These are phyloP conservation scores for Ogataea sp. DNA, from an alignment of 805 yeast species.

Conservation along the genomic window DNA sequence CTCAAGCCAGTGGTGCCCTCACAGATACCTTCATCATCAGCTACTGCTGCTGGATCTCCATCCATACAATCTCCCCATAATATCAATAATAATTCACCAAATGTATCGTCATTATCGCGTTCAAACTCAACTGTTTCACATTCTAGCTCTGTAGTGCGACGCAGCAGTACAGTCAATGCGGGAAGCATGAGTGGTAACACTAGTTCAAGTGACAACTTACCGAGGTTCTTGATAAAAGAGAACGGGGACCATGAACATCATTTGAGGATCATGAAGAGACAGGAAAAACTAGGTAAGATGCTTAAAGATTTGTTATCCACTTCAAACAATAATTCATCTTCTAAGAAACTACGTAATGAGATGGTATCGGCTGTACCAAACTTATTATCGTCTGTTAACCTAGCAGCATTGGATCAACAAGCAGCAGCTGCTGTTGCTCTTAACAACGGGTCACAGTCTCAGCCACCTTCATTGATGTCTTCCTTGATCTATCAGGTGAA, in stretches of 20 bases:
- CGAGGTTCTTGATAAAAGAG: conserved; percentile 46
- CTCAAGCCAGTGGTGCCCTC: no score
- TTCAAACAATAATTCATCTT: no score
- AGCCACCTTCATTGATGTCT: conserved; percentile 66
- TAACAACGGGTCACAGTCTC: conserved; percentile 9
- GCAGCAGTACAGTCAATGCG: no score
- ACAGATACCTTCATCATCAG: no score
- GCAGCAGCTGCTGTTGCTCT: conserved; percentile 19
- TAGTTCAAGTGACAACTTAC: neutral
- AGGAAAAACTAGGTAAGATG: conserved; percentile 69
- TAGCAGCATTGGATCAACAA: conserved; percentile 19
- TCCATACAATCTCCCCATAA: no score
- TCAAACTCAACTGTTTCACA: conserved; percentile 8
- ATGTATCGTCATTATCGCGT: neutral
- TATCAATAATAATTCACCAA: no score
- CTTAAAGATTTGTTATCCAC: conserved; percentile 69
- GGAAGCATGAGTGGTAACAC: no score
- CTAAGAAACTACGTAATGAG: conserved; percentile 59
- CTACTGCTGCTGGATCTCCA: no score
- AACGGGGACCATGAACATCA: conserved; percentile 79
- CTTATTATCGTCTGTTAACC: conserved; percentile 32
- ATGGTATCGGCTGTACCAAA: conserved; percentile 72
- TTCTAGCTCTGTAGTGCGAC: neutral
- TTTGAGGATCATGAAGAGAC: conserved; percentile 66
- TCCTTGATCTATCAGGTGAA: conserved; percentile 55